Conservation (phyloP, 192 early-diverging fungal genomes). For the Kickxella alabastrina region DNA sequence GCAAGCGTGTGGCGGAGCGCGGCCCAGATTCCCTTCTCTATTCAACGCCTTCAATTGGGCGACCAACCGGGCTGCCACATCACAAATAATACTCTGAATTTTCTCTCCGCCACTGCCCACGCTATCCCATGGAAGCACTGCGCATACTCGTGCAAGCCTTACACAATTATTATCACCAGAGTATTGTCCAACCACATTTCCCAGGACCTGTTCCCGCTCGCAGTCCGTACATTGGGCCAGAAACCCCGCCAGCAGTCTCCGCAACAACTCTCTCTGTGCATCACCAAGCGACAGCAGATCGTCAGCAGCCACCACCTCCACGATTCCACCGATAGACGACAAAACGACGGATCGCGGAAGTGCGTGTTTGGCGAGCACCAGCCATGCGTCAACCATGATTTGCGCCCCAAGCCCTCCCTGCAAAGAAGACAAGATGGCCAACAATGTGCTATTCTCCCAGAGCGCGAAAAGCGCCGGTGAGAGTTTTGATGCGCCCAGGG, state of each 20-base stretch:
- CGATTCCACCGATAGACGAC: constrained; percentile 3
- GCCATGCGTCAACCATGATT: constrained; percentile 28
- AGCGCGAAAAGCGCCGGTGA: constrained; percentile 6
- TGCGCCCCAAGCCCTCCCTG: constrained; percentile 10
- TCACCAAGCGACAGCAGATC: not conserved
- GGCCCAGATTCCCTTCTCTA: too few species aligned
- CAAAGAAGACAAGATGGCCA: constrained; percentile 2
- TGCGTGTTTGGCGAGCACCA: constrained; percentile 7
- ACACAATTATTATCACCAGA: not conserved
- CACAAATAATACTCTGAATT: not conserved
- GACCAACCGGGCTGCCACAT: not conserved
- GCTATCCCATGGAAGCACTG: constrained; percentile 2
- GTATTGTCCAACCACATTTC: not conserved
- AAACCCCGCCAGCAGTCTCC: constrained; percentile 1
- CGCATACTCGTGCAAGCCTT: not conserved
- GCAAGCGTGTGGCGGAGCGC: too few species aligned
- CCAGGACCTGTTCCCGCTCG: not conserved
- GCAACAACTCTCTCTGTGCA: not conserved
- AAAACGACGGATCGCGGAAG: constrained; percentile 2
- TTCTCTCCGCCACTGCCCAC: not conserved
- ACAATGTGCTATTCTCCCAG: constrained; percentile 20
- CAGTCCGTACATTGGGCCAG: not conserved
- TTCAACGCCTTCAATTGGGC: not conserved
- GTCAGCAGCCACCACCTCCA: constrained; percentile 1
- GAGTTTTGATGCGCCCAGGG: too few species aligned